Percentiles rank a stretch among this genome's conserved stretches.
Evolutionary conservation across 352 stramenopile genomes (phyloP).

Genomic region (Peronospora destructor): DNA sequence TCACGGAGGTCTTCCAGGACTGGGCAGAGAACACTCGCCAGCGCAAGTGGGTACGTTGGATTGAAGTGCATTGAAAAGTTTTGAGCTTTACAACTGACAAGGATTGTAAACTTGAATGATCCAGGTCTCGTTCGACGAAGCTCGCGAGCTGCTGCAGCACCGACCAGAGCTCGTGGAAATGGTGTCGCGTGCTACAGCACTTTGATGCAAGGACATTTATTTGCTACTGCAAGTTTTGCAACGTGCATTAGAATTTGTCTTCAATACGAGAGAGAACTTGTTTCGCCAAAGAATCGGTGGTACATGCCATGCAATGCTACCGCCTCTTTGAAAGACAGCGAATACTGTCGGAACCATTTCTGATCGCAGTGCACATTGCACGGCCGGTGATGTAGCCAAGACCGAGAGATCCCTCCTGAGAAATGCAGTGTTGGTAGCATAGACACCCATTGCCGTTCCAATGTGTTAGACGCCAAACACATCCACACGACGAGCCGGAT

Average conservation of each 20-base stretch:
- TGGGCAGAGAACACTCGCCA: slow-evolving; percentile 52
- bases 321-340: too few species aligned
- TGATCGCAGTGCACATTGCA: too few species aligned
- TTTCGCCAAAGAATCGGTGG: too few species aligned
- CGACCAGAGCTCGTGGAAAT: slow-evolving; percentile 44
- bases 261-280: too few species aligned
- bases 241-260: too few species aligned
- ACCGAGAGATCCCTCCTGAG: too few species aligned
- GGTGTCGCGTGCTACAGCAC: slow-evolving; percentile 23
- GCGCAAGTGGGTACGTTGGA: slow-evolving; percentile 45
- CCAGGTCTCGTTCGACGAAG: slow-evolving; percentile 32
- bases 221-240: neutral
- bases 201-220: slow-evolving; percentile 7
- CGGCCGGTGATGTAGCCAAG: too few species aligned
- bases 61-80: neutral
- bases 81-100: neutral
- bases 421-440: neutral
- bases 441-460: neutral
- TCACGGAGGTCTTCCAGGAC: slow-evolving; percentile 34
- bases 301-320: too few species aligned
- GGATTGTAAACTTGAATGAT: neutral
- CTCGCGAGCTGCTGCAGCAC: slow-evolving; percentile 21
- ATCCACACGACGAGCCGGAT: neutral
- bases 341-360: too few species aligned
- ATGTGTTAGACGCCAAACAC: neutral